Base-by-base conservation (phyloP, 2,329 filamentous ascomycete genomes). In the Delphinella strobiligena region DNA sequence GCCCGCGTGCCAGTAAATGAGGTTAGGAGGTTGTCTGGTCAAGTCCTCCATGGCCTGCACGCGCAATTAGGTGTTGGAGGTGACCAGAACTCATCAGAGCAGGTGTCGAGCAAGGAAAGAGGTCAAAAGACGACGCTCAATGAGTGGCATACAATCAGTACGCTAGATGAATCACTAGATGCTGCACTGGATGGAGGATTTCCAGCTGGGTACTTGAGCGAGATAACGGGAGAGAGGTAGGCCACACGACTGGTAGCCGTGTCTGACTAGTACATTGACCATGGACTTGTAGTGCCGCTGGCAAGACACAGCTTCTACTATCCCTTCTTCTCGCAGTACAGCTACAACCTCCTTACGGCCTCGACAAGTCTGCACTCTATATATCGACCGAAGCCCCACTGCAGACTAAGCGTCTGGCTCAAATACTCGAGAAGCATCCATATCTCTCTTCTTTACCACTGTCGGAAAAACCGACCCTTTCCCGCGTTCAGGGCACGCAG, bases 241-340 rank as follows among this genome's bases (percentile, higher is more conserved):
- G 46, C 32, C 9, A 10, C 4, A 15, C n/a, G 8, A 12, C 7
- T 27, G 16, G n/a, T 7, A 19, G 7, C 29, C 12, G 5, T 16
- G n/a, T 12, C n/a, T n/a, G 18, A 34, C 27, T 11, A n/a, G 12
- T 35, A 19, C 15, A 10, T 5, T 40, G 35, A 43, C 47, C 31
- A 49, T 37, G 17, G 7, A 19, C 7, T 19, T 3, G 24, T 48
- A 82, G 79, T 54, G 91, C 88, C 51, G 83, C 80, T 48, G 91
- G 89, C 53, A 98, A 98, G 71, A 95, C 91, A 1, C 91, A 98
- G 60, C 77, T 95, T 53, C 78, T 96, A 19, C 74, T 96, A 19
- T 79, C 80, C 16, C 72, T 98, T 19, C 78, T 93, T 33, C 77
- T 96, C 24, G 74, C 88, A 22, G 80, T 80, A 12, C 91, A 98